Evolutionary conservation across 352 stramenopile species (phyloP), one percentile per base, ranked within the genome.

Genomic region (Globisporangium apiculatum): DNA sequence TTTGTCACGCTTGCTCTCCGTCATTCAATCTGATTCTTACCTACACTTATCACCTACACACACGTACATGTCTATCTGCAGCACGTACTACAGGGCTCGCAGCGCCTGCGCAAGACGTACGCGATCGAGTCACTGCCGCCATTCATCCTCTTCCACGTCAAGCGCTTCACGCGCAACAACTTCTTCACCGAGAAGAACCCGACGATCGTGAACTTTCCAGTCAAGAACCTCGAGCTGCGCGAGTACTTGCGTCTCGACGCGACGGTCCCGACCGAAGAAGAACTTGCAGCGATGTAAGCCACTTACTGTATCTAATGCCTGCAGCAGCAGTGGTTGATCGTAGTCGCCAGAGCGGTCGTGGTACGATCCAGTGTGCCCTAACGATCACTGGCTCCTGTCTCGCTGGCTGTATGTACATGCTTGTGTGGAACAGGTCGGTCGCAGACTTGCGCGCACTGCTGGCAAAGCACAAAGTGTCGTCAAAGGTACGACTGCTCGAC

Each of bases 121-220:
- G 73, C 74, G 31, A 90, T 99, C 48, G 71, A 88, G 10, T 78
- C 82, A 17, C 72, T 99, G 12, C 97, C 97, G 11, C 66, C 62
- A 24, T 99, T 98, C 72, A 66, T 99, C 6, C 97, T 99, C 43
- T 89, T 99, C 57, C 92, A 99, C 67, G 79, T 99, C 41, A 96
- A 93, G 65, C 87, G 97, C 14, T 99, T 99, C 68, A 98, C 93
- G 40, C 89, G 88, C 24, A 99, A 99, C 78, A 95, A 97, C 52
- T 99, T 99, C 64, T 98, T 96, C 57, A 81, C 91, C 1, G 97
- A 99, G 79, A 99, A 99, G 76, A 99, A 99, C 70, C 95, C 96
- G 35, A 99, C 97, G 9, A 99, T 99, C 76, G 97, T 99, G 7
- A 97, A 97, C 40, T 99, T 99, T 62, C 97, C 97, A 5, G 91